Conservation (phyloP, 169 alveolate genomes). For the Plasmodium malariae region DNA sequence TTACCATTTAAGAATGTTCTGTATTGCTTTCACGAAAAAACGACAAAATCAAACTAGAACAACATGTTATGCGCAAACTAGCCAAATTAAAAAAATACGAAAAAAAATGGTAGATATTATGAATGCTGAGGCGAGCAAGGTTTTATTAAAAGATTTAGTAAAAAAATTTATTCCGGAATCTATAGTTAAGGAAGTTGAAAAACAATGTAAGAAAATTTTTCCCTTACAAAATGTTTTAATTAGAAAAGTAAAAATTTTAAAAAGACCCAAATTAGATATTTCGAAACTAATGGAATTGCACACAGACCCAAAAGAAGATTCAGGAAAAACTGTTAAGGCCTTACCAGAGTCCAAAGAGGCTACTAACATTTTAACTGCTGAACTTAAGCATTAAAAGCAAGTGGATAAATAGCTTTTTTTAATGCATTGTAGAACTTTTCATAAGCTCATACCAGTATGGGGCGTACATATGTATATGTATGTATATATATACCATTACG, state of each 20-base stretch:
- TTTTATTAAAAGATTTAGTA: conserved; percentile 95
- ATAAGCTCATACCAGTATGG: conserved; percentile 5
- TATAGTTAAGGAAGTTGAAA: conserved; percentile 96
- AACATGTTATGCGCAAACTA: conserved; percentile 96
- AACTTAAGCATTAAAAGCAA: conserved; percentile 70
- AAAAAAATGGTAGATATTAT: conserved; percentile 97
- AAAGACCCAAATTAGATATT: conserved; percentile 97
- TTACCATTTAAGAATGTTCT: conserved; percentile 96
- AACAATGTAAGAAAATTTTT: conserved; percentile 95
- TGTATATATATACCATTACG: not conserved
- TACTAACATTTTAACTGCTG: conserved; percentile 85
- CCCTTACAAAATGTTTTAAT: conserved; percentile 97
- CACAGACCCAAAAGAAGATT: conserved; percentile 90
- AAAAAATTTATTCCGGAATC: conserved; percentile 96
- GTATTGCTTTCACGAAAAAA: conserved; percentile 97
- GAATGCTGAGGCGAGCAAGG: conserved; percentile 94
- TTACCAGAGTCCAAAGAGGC: conserved; percentile 87
- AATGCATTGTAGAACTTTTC: not conserved
- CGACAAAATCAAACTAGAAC: conserved; percentile 95
- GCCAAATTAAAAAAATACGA: conserved; percentile 96
- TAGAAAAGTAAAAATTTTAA: conserved; percentile 97
- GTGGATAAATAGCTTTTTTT: not conserved
- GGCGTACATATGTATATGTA: not conserved
- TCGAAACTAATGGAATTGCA: conserved; percentile 93
- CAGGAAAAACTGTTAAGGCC: conserved; percentile 82